phyloP scores from a whole-genome alignment of 495 filamentous ascomycete genomes.

The Tuber microsphaerosporum region DNA sequence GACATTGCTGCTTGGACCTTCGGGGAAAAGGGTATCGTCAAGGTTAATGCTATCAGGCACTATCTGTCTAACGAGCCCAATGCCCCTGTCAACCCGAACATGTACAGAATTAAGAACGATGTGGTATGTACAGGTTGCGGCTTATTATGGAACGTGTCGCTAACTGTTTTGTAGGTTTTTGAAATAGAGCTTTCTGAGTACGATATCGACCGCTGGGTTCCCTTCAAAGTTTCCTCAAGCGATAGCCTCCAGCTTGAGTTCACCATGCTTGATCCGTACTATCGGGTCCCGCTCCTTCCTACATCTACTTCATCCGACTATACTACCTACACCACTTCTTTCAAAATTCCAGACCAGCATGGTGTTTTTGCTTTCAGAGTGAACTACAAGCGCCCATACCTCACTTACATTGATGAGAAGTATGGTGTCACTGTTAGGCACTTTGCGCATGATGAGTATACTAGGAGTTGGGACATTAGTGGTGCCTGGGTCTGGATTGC shows the following conservation, averaged over 20 bases:
- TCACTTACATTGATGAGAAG: conserved; percentile 88
- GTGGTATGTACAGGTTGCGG: conserved; percentile 59
- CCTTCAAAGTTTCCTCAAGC: conserved; percentile 59
- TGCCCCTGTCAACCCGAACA: conserved; percentile 62
- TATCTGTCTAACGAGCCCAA: conserved; percentile 54
- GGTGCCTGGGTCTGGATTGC: conserved; percentile 94
- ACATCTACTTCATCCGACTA: conserved; percentile 54
- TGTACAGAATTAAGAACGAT: conserved; percentile 95
- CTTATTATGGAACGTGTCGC: conserved; percentile 12
- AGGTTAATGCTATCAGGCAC: conserved; percentile 76
- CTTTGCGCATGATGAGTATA: conserved; percentile 95
- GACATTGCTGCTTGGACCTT: conserved; percentile 84
- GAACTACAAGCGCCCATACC: conserved; percentile 91
- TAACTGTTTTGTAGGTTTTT: conserved; percentile 59
- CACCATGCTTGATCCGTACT: conserved; percentile 96
- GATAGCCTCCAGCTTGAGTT: conserved; percentile 90
- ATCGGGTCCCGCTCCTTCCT: conserved; percentile 70
- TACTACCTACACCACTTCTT: conserved; percentile 65
- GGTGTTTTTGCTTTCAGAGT: conserved; percentile 95
- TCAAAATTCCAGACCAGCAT: conserved; percentile 88
- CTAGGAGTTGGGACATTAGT: conserved; percentile 78
- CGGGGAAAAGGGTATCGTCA: conserved; percentile 82
- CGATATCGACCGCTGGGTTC: conserved; percentile 57
- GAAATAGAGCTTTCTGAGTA: conserved; percentile 85
- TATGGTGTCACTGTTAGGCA: conserved; percentile 87